Evolutionary conservation across 495 filamentous ascomycete genomes (phyloP).

Genomic region (Aspergillus panamensis): DNA sequence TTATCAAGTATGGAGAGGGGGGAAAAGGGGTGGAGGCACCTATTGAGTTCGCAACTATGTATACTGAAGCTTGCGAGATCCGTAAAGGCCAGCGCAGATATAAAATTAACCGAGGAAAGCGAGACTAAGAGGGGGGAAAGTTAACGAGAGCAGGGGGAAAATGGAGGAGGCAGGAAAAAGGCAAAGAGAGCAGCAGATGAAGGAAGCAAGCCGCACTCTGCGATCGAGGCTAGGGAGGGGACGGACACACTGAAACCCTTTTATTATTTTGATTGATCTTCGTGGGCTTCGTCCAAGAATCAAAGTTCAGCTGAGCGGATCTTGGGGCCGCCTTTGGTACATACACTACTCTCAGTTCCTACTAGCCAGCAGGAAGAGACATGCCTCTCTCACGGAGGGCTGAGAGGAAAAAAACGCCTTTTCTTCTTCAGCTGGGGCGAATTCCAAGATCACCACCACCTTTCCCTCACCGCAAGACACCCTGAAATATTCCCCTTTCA

Average conservation of each 20-base stretch:
- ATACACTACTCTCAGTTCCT: background rate
- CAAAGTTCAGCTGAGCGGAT: background rate
- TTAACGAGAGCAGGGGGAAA: slow-evolving; percentile 8
- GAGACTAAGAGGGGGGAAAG: slow-evolving; percentile 10
- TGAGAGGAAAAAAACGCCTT: slow-evolving; percentile 11
- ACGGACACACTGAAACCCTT: background rate
- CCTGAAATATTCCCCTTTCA: background rate
- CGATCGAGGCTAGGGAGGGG: slow-evolving; percentile 10
- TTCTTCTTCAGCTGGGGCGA: slow-evolving; percentile 6
- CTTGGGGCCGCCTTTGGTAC: background rate
- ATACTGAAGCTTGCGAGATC: background rate
- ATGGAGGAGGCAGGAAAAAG: slow-evolving; percentile 21
- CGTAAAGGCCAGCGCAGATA: background rate
- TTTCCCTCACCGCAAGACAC: background rate
- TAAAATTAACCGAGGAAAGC: slow-evolving; percentile 5
- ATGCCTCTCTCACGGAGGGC: background rate
- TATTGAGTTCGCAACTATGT: slow-evolving; percentile 2
- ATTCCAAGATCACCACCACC: background rate
- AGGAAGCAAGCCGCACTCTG: slow-evolving; percentile 2
- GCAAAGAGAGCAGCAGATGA: slow-evolving; percentile 6
- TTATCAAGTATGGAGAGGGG: background rate
- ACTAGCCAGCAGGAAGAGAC: background rate
- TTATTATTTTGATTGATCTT: slow-evolving; percentile 4
- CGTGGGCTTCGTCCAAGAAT: background rate
- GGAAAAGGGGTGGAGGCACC: background rate